Percentiles rank a stretch among this genome's conserved stretches.
Conservation (phyloP, 176 grass and related monocot genomes). For the Hordeum vulgare region DNA sequence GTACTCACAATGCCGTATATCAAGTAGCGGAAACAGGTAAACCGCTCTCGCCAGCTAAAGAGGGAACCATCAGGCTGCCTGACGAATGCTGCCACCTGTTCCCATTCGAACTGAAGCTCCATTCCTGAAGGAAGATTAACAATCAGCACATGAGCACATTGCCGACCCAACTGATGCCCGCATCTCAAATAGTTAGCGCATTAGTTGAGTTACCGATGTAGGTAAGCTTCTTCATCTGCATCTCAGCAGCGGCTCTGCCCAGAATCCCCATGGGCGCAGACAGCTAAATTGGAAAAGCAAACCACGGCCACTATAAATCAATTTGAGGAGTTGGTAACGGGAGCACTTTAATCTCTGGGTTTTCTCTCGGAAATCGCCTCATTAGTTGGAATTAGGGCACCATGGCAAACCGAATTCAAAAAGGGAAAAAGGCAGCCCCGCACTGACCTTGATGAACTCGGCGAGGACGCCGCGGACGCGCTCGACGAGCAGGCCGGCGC, state of each 20-base stretch:
- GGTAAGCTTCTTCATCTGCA: constrained; percentile 91
- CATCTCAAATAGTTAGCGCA: background rate
- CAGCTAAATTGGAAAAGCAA: constrained; percentile 50
- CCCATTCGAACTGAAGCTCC: constrained; percentile 95
- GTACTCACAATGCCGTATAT: constrained; percentile 79
- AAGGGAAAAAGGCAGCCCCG: background rate
- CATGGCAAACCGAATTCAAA: background rate
- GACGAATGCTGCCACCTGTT: constrained; percentile 83
- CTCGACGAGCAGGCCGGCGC: constrained; percentile 60
- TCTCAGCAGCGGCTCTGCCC: constrained; percentile 72
- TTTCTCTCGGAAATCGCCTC: background rate
- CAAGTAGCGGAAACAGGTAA: constrained; percentile 72
- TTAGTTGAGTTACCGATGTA: constrained; percentile 56
- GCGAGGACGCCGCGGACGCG: constrained; percentile 67
- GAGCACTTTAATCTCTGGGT: background rate
- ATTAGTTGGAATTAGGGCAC: background rate
- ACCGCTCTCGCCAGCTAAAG: constrained; percentile 91
- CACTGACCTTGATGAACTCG: constrained; percentile 83
- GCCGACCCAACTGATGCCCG: background rate
- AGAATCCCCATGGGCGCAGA: constrained; percentile 65
- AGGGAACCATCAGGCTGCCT: constrained; percentile 83
- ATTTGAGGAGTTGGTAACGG: background rate
- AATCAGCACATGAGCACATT: background rate
- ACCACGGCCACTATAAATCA: background rate
- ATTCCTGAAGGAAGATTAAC: constrained; percentile 43